Evolutionary conservation across 768 basidiomycete species (phyloP).

Genomic region (Kwoniella sp.): DNA sequence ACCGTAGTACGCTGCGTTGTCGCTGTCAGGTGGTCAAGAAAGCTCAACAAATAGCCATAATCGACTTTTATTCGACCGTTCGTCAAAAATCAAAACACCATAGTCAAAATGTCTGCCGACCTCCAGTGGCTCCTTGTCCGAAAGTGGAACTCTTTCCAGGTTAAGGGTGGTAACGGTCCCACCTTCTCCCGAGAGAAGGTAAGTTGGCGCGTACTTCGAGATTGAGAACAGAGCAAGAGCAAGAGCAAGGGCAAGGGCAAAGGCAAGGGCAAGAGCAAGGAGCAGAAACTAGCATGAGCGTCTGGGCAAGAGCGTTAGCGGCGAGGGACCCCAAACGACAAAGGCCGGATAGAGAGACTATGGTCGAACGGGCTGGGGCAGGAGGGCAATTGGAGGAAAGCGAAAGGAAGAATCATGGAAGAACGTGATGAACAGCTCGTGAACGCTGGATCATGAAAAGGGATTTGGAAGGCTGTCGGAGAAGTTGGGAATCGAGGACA

Average conservation of each 20-base stretch:
- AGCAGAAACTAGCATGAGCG: too few species aligned
- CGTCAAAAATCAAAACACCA: background rate
- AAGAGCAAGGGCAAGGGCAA: background rate
- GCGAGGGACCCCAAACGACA: too few species aligned
- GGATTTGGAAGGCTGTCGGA: too few species aligned
- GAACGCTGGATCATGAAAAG: too few species aligned
- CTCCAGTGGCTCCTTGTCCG: constrained; percentile 86
- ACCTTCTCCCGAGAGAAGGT: constrained; percentile 81
- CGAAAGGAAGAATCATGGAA: too few species aligned
- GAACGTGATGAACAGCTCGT: too few species aligned
- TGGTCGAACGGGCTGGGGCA: too few species aligned
- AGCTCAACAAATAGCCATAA: background rate
- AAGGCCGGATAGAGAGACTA: too few species aligned
- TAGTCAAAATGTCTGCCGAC: constrained; percentile 71
- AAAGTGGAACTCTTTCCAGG: constrained; percentile 82
- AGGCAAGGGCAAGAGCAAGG: background rate
- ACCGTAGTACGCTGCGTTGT: background rate
- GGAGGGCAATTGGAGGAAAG: too few species aligned
- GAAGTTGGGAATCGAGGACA: too few species aligned
- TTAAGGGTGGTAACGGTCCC: constrained; percentile 75
- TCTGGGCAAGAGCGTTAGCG: too few species aligned
- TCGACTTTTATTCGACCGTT: background rate
- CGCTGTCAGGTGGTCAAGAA: too few species aligned
- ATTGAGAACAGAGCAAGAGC: background rate
- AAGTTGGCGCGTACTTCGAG: constrained; percentile 17